Base-by-base conservation (phyloP, 257 asterid genomes). In the Lithospermum erythrorhizon region DNA sequence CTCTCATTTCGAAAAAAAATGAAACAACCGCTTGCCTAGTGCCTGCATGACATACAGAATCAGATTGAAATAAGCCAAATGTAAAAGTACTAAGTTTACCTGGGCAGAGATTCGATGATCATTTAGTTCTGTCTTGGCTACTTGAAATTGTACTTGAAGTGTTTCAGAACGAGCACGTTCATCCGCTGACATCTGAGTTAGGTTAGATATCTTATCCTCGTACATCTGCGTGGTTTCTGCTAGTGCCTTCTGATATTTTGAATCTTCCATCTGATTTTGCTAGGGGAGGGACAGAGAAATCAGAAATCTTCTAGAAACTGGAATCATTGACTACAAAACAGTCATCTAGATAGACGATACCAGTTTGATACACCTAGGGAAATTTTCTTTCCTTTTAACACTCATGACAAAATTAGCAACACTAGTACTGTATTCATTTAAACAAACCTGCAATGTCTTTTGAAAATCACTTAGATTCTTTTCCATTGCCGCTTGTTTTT, bases 201-300 rank as follows among this genome's bases (percentile, higher is more conserved):
- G 70, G 52, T 67, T 78, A 53, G 75, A 72, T 47, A 87, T 66
- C 75, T 79, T 86, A 70, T 68, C 83, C 66, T 89, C 97, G 63
- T 89, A 86, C 86, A 79, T 82, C 76, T 79, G 80, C 61, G 90
- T 81, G 68, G 86, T 82, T 61, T 82, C 93, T 54, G 90, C 80
- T 64, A 90, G 85, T 58, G 74, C 85, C 77, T 75, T 75, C 56
- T 77, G 87, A 68, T 79, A 74, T 72, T 71, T 69, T 45, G 81
- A 71, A 62, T 76, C 79, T 70, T 87, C 90, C 72, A 60, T 82
- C 83, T 83, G 82, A 57, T 61, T 78, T 71, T 78, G 75, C 87
- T 83, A 68, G 71, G 18, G 60, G 47, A 61, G 66, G 21, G 67
- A 48, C 49, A 55, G 66, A 55, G 61, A 68, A 2, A 49, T 66